Evolutionary conservation across 805 yeast genomes (phyloP).

Genomic region (Candida ponderosae): DNA sequence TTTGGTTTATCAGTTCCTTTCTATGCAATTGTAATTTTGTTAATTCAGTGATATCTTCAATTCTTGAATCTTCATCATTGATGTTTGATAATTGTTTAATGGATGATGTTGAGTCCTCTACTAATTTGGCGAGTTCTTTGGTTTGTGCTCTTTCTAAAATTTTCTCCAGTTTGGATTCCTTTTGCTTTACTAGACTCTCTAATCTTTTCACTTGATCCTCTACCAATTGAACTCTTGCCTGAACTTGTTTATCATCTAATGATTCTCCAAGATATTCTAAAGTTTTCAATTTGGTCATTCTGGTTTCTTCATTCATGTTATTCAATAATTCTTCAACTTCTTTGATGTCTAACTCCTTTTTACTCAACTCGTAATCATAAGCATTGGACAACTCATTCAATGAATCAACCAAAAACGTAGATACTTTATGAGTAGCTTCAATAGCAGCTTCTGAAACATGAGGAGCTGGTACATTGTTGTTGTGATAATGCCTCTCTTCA

Average conservation of each 20-base stretch:
- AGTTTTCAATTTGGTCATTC: slow-evolving; percentile 18
- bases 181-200: slow-evolving; percentile 11
- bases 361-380: slow-evolving; percentile 47
- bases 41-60: slow-evolving; percentile 22
- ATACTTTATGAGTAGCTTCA: slow-evolving; percentile 41
- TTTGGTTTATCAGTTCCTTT: slow-evolving; percentile 24
- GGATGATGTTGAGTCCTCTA: not conserved
- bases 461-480: slow-evolving; percentile 21
- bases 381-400: slow-evolving; percentile 38
- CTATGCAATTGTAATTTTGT: slow-evolving; percentile 36
- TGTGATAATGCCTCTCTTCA: slow-evolving; percentile 8
- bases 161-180: slow-evolving; percentile 17
- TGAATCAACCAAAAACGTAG: slow-evolving; percentile 42
- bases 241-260: slow-evolving; percentile 7
- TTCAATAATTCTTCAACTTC: slow-evolving; percentile 38
- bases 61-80: slow-evolving; percentile 12
- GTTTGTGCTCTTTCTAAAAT: slow-evolving; percentile 24
- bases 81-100: not conserved
- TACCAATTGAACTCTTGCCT: slow-evolving; percentile 3
- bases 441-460: slow-evolving; percentile 48
- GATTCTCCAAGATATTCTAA: slow-evolving; percentile 15
- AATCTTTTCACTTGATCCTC: slow-evolving; percentile 15
- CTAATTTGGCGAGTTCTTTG: slow-evolving; percentile 7
- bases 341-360: slow-evolving; percentile 43
- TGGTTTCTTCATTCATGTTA: slow-evolving; percentile 34